phyloP scores from a whole-genome alignment of 345 rosid species.

The Conringia planisiliqua region DNA sequence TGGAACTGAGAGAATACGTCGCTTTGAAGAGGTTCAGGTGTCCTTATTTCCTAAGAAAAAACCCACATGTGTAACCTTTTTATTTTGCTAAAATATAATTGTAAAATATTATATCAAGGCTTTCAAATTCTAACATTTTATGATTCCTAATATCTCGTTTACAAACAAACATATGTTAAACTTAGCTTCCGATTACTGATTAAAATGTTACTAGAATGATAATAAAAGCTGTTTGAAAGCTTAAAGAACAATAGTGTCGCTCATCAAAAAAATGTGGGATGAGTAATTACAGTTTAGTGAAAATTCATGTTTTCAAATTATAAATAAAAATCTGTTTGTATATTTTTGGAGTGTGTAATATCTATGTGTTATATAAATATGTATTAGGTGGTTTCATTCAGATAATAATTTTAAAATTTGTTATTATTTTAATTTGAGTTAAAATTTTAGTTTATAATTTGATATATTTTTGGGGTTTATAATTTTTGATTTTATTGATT shows the following conservation, averaged over 20 bases:
- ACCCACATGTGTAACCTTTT: not conserved
- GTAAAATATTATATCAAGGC: not conserved
- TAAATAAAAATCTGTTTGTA: not conserved
- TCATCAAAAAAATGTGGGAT: not conserved
- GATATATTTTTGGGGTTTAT: no score
- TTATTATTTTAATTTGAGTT: no score
- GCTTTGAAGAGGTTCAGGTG: not conserved
- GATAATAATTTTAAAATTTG: no score
- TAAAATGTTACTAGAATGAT: not conserved
- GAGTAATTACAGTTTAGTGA: not conserved
- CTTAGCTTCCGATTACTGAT: not conserved
- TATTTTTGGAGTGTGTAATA: not conserved
- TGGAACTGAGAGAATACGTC: constrained; percentile 10
- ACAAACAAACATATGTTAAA: not conserved
- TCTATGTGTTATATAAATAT: no score
- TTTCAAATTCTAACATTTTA: not conserved
- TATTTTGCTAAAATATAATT: not conserved
- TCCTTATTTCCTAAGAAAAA: not conserved
- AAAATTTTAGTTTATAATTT: no score
- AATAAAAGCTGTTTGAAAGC: not conserved
- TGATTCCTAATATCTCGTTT: not conserved
- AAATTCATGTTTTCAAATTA: not conserved
- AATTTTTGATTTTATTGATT: no score
- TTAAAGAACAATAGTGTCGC: no score
- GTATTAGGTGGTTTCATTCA: no score